A percentile compares a stretch with the other conserved stretches of the same genome.
phyloP scores from a whole-genome alignment of 2,329 filamentous ascomycete species.

The Plectosphaerella plurivora region DNA sequence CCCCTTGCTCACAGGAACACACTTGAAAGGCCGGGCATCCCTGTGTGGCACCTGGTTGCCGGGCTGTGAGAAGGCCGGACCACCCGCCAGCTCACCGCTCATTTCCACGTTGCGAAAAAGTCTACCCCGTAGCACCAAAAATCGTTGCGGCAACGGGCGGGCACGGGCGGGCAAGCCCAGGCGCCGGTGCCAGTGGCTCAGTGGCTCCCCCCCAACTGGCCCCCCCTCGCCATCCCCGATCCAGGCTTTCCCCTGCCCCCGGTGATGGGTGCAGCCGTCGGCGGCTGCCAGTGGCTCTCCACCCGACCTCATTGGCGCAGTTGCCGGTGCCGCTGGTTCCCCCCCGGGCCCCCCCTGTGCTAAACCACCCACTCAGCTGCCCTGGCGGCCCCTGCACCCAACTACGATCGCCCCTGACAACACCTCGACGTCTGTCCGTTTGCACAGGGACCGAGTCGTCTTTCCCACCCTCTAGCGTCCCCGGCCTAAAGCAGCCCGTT shows the following conservation, averaged over 20 bases:
- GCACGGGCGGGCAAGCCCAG: not conserved
- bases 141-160: not conserved
- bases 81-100: slow-evolving; percentile 12
- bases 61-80: slow-evolving; percentile 2
- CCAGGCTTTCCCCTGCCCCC: no score
- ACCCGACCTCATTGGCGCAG: no score
- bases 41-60: no score
- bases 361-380: not conserved
- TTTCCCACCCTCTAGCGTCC: slow-evolving; percentile 1
- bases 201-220: no score
- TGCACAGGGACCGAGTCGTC: not conserved
- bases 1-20: no score
- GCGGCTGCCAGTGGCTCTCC: not conserved
- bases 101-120: slow-evolving; percentile 5
- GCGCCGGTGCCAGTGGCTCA: no score
- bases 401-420: slow-evolving; percentile 6
- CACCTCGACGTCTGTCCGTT: not conserved
- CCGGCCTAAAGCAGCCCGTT: not conserved
- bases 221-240: no score
- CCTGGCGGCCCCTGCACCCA: not conserved
- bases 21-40: no score
- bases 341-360: not conserved
- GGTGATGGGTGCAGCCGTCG: not conserved
- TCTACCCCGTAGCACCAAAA: not conserved
- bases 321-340: not conserved